Base-by-base conservation (phyloP, 768 basidiomycete species). In the Lepiota brunneoincarnata region DNA sequence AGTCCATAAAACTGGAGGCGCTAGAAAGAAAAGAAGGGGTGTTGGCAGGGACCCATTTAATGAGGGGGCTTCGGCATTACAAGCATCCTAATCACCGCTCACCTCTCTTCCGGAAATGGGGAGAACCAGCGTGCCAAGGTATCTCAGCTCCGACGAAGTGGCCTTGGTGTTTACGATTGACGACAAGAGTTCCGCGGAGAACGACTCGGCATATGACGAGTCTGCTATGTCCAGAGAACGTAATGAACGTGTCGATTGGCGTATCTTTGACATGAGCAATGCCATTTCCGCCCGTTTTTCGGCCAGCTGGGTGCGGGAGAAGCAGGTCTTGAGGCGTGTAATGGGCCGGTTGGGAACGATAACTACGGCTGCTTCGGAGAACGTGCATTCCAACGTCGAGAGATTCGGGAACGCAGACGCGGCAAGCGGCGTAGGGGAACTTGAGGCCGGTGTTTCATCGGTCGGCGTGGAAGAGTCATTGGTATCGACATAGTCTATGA, bases 251-350 rank as follows among this genome's bases (percentile, higher is more conserved):
- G 75, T 75, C 3, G 83, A 79, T 12, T 67, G 70, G 44, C 62
- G 69, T 40, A 86, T 63, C 42, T 72, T 76, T 3, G 74, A 70
- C 50, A 85, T 67, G 20, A 87, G 69, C 1, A 72, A 58, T 0
- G 61, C 58, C 69, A 86, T 67, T 63, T 88, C 86, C 1, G 69
- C 67, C 28, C 74, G 72, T 68, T 84, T 85, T 40, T 78, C 80
- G 4, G 59, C 62, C 1, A 69, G 48, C 47, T 71, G 72, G n/a
- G 79, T 70, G 48, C 72, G 72, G 20, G 85, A 85, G 65, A 87
- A 84, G 61, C 86, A 87, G 5, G 85, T 86, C 67, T 87, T 87
- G 53, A 88, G 73, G 50, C 77, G 79, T 1, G 79, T 75, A 37
- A 89, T 67, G 6, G 86, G 84, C 2, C 86, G 75, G 10, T 72